These are phyloP conservation scores for Chytriomyces sp. DNA, from an alignment of 192 early-diverging fungal genomes.

Conservation along the genomic window DNA sequence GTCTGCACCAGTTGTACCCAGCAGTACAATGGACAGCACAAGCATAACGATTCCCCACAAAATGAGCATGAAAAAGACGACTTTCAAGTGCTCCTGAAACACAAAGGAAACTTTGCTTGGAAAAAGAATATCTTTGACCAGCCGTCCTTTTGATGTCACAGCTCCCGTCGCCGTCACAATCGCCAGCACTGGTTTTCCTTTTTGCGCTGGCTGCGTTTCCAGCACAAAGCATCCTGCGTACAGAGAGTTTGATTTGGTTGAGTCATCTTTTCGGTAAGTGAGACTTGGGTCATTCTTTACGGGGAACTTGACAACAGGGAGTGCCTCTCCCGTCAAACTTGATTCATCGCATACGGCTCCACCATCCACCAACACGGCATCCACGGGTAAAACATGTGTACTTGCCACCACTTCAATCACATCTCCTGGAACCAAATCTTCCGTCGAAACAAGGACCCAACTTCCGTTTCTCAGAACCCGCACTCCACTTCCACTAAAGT, in stretches of 20 bases:
- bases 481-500: conserved; percentile 47
- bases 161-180: conserved; percentile 73
- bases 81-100: conserved; percentile 79
- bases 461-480: conserved; percentile 60
- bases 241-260: conserved; percentile 62
- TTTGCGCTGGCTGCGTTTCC: conserved; percentile 51
- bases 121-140: conserved; percentile 80
- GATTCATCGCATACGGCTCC: conserved; percentile 79
- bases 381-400: conserved; percentile 64
- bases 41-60: conserved; percentile 68
- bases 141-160: conserved; percentile 67
- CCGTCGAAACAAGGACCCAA: conserved; percentile 58
- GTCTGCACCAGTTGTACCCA: conserved; percentile 56
- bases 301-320: conserved; percentile 78
- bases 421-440: conserved; percentile 74
- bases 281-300: conserved; percentile 59
- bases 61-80: conserved; percentile 68
- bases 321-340: conserved; percentile 77
- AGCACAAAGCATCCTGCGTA: conserved; percentile 72
- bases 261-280: conserved; percentile 30
- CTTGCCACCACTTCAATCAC: conserved; percentile 62
- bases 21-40: conserved; percentile 28
- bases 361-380: conserved; percentile 71
- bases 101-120: conserved; percentile 73
- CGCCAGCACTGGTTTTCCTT: conserved; percentile 51